Percentiles rank a stretch among this genome's conserved stretches.
Conservation (phyloP, 306 rosid species). For the Sicyos edulis region DNA sequence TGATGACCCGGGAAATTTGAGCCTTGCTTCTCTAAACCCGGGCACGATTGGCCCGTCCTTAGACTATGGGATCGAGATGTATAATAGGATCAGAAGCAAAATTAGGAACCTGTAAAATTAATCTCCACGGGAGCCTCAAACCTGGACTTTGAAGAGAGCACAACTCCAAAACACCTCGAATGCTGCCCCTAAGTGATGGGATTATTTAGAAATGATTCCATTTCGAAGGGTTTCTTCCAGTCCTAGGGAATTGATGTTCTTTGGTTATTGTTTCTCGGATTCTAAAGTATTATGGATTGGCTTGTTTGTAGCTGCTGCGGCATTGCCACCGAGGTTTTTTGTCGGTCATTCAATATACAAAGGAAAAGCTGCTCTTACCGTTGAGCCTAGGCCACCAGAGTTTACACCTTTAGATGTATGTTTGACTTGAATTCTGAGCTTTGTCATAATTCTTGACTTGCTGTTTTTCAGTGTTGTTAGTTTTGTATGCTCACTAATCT, state of each 20-base stretch:
- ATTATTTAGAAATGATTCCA: not conserved
- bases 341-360: constrained; percentile 92
- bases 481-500: constrained; percentile 27
- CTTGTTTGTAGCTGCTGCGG: constrained; percentile 40
- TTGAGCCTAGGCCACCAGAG: constrained; percentile 79
- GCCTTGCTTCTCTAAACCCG: no score
- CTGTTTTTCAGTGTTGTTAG: constrained; percentile 14
- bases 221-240: not conserved
- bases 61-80: no score
- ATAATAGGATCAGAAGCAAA: no score
- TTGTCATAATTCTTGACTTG: constrained; percentile 4
- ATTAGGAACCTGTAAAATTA: no score
- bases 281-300: constrained; percentile 28
- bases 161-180: no score
- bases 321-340: constrained; percentile 59
- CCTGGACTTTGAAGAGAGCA: no score
- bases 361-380: constrained; percentile 88
- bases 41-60: no score
- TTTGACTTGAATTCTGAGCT: constrained; percentile 19
- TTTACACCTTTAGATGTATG: constrained; percentile 65
- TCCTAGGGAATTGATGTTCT: not conserved
- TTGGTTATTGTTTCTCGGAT: constrained; percentile 4
- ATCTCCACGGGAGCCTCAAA: no score
- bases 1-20: no score
- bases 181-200: not conserved